Evolutionary conservation across 176 grass and related monocot species (phyloP).

Genomic region (Echinochloa phyllopogon): DNA sequence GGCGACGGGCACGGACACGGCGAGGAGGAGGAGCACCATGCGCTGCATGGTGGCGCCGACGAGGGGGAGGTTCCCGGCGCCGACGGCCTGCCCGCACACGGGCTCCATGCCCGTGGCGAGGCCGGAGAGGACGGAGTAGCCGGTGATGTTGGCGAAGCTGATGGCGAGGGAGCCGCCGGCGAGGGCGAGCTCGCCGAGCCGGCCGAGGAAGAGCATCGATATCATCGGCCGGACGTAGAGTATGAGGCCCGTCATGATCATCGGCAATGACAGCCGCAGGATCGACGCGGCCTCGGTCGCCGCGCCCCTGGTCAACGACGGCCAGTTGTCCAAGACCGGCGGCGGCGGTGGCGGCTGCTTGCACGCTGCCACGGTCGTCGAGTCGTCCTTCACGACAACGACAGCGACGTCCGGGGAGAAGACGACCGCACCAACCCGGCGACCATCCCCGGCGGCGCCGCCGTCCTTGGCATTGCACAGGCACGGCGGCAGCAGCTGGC

Average conservation of each 20-base stretch:
- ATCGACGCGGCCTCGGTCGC: constrained; percentile 32
- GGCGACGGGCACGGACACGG: constrained; percentile 62
- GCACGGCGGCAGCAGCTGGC: constrained; percentile 21
- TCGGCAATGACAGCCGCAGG: constrained; percentile 66
- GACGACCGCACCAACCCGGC: not conserved
- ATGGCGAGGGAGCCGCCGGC: constrained; percentile 93
- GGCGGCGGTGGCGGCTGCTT: not conserved
- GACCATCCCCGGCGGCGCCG: not conserved
- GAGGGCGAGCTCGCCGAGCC: constrained; percentile 76
- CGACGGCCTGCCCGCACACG: constrained; percentile 92
- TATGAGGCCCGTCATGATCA: constrained; percentile 86
- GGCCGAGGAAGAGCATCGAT: constrained; percentile 96
- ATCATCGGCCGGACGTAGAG: constrained; percentile 89
- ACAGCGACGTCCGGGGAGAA: not conserved
- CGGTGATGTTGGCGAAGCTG: constrained; percentile 95
- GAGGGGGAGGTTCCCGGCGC: constrained; percentile 63
- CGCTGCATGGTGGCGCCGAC: constrained; percentile 81
- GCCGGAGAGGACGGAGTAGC: constrained; percentile 88
- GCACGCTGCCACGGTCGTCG: not conserved
- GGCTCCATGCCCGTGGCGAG: constrained; percentile 96
- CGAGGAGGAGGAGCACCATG: constrained; percentile 75
- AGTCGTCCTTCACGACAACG: not conserved
- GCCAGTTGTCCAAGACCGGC: constrained; percentile 31
- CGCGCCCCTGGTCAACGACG: constrained; percentile 31
- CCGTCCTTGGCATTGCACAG: constrained; percentile 39